A percentile compares a stretch with the other conserved stretches of the same genome.
Evolutionary conservation across 768 basidiomycete genomes (phyloP).

Genomic region (Gautieria morchelliformis): DNA sequence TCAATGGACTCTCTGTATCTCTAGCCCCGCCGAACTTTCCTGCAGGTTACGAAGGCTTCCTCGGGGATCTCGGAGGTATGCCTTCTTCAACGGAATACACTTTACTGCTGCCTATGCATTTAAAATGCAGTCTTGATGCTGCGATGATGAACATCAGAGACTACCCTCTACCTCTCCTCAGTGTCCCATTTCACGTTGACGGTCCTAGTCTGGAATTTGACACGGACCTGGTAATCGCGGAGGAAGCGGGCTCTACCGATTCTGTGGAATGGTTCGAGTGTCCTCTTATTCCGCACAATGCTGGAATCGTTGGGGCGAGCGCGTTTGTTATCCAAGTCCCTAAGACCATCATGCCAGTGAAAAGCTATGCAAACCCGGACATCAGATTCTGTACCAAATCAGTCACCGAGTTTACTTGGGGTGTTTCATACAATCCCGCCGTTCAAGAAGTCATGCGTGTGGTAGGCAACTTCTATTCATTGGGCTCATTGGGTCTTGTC

Average conservation of each 20-base stretch:
- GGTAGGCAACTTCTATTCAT: neutral
- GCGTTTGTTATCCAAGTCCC: constrained; percentile 58
- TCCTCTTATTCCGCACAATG: constrained; percentile 46
- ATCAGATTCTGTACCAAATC: constrained; percentile 56
- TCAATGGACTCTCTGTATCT: constrained; percentile 49
- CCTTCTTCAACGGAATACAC: constrained; percentile 65
- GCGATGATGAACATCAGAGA: constrained; percentile 64
- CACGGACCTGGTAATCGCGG: constrained; percentile 74
- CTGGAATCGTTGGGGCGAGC: constrained; percentile 39
- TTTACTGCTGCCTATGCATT: constrained; percentile 73
- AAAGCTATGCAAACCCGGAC: constrained; percentile 74
- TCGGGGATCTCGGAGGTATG: constrained; percentile 61
- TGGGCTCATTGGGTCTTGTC: neutral
- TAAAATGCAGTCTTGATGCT: constrained; percentile 58
- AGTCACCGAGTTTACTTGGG: constrained; percentile 78
- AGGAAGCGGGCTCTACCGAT: constrained; percentile 65
- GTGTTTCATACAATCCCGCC: constrained; percentile 75
- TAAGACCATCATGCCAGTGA: constrained; percentile 93
- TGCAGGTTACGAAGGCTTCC: constrained; percentile 48
- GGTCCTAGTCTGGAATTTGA: constrained; percentile 51
- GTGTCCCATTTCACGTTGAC: constrained; percentile 46
- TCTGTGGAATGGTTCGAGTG: constrained; percentile 70
- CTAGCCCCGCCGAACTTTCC: constrained; percentile 53
- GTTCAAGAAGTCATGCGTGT: constrained; percentile 82
- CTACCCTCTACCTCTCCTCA: constrained; percentile 80